Base-by-base conservation (phyloP, 73 alveolate species). In the Urostyla sp. region DNA sequence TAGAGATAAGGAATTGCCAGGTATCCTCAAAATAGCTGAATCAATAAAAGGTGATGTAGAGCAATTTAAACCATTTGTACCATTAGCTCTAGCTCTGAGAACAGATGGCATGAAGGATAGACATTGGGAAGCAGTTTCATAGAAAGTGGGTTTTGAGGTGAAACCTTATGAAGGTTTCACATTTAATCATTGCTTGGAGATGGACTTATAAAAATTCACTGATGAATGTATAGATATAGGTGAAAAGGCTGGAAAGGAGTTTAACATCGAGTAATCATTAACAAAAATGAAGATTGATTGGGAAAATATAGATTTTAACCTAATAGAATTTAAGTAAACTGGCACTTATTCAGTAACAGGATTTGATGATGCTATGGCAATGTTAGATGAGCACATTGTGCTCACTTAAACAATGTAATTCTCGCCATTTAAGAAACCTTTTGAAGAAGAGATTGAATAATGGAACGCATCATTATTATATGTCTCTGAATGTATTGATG, bases 41-140 rank as follows among this genome's bases (percentile, higher is more conserved):
- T 35, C 86, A 18, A 75, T 85, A 37, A 86, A 93, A 86, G 94
- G 81, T 23, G 94, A 91, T 50, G 94, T 95, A 0, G 99, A 95
- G 57, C 94, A 90, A 28, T 95, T 91, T 86, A 95, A 95, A 75
- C 99, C 99, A 55, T 87, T 82, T 72, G 96, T 95, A 18, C 98
- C 95, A 21, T 87, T 95, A 10, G 99, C 96, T 52, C 88, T 94
- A n/a, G 98, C 97, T 63, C 90, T 95, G 51, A 82, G 97, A 40
- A 95, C 96, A 18, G 95, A 95, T 23, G 99, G 99, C 51, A 94
- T 95, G 96, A 93, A 95, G 73, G 99, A 95, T 72, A 80, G 99
- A 26, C 99, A 95, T 75, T 95, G 99, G 99, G 81, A 86, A 40
- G 97, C 87, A 79, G 89, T 91, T 0, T 94, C 98, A 26, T 80